phyloP scores from a whole-genome alignment of 129 eudicot species.

The Calendula officinalis region DNA sequence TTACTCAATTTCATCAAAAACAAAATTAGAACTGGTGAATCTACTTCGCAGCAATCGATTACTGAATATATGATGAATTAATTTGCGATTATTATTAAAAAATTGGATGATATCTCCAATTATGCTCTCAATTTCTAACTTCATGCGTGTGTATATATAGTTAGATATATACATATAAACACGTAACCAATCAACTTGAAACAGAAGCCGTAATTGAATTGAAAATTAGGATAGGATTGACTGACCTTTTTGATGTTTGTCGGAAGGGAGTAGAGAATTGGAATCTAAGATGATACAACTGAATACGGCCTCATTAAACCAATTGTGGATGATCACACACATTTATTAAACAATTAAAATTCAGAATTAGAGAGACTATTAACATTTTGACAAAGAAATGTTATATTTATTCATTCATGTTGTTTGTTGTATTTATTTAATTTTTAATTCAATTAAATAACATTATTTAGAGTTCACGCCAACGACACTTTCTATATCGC shows the following conservation, averaged over 20 bases:
- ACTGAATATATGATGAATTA: background rate
- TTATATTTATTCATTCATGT: too few species aligned
- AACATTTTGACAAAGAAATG: background rate
- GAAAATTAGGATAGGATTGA: conserved; percentile 8
- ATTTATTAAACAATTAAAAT: conserved; percentile 7
- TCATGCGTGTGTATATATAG: background rate
- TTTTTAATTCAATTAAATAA: conserved; percentile 4
- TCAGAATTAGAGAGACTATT: background rate
- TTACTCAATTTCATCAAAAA: conserved; percentile 15
- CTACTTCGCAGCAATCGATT: background rate
- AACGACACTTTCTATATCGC: conserved; percentile 45
- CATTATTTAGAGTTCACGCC: conserved; percentile 39
- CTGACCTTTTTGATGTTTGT: conserved; percentile 30
- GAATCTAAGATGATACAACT: conserved; percentile 19
- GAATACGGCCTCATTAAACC: conserved; percentile 23
- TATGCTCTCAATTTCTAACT: background rate
- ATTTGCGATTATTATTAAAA: background rate
- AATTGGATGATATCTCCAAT: background rate
- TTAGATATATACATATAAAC: background rate
- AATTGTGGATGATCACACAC: conserved; percentile 12
- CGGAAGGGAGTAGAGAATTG: conserved; percentile 1
- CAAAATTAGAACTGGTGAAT: background rate
- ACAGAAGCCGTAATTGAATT: conserved; percentile 23
- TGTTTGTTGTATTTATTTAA: conserved; percentile 12
- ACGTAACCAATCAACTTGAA: conserved; percentile 2